Percentiles rank a stretch among this genome's conserved stretches.
These are phyloP conservation scores for Parafenestella ontariensis DNA, from an alignment of 2,329 filamentous ascomycete species.

Conservation along the genomic window DNA sequence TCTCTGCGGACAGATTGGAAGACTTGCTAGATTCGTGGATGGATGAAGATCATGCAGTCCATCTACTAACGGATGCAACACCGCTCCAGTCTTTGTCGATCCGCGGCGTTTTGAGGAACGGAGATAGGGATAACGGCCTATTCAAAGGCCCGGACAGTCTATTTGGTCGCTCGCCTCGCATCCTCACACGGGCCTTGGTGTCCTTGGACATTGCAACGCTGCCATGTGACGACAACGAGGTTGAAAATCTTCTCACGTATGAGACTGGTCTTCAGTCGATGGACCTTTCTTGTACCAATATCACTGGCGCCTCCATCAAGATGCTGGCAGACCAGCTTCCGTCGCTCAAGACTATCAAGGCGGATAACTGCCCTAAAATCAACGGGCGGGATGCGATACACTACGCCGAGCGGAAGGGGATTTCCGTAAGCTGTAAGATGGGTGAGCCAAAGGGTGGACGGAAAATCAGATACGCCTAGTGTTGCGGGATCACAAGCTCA, in stretches of 20 bases:
- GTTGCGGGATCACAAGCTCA: too few species aligned
- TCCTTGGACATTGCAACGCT: slow-evolving; percentile 23
- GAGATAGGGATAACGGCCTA: background rate
- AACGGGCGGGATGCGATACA: slow-evolving; percentile 49
- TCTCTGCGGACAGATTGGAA: slow-evolving; percentile 11
- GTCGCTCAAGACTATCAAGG: slow-evolving; percentile 36
- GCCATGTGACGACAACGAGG: slow-evolving; percentile 38
- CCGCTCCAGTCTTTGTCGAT: slow-evolving; percentile 12
- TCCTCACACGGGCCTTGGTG: slow-evolving; percentile 28
- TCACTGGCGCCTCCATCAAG: slow-evolving; percentile 53
- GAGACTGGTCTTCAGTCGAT: slow-evolving; percentile 32
- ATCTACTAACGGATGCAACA: background rate
- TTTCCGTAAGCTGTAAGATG: slow-evolving; percentile 28
- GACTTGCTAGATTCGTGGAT: slow-evolving; percentile 17
- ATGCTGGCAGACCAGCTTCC: slow-evolving; percentile 40
- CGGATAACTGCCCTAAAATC: slow-evolving; percentile 47
- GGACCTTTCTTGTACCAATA: slow-evolving; percentile 45
- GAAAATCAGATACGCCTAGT: slow-evolving; percentile 15
- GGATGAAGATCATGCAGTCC: background rate
- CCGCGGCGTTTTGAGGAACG: slow-evolving; percentile 2
- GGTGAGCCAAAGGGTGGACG: slow-evolving; percentile 24
- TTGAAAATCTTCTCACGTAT: slow-evolving; percentile 33
- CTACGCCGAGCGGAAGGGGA: slow-evolving; percentile 49
- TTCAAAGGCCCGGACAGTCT: slow-evolving; percentile 12
- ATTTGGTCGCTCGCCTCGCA: slow-evolving; percentile 23